Base-by-base conservation (phyloP, 768 basidiomycete genomes). In the Omphalotus guepiniiformis region DNA sequence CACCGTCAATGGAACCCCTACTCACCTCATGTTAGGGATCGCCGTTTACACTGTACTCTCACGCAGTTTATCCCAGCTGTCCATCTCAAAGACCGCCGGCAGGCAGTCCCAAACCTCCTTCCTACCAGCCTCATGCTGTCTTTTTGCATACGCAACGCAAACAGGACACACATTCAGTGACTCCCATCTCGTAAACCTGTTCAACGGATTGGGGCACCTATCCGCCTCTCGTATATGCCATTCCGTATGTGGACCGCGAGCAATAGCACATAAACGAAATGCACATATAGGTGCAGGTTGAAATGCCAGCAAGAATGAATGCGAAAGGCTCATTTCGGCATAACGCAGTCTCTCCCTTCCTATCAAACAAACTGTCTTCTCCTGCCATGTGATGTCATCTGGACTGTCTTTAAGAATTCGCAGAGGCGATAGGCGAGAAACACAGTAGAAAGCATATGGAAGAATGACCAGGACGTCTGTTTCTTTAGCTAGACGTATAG, bases 361-460 rank as follows among this genome's bases (percentile, higher is more conserved):
- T 4, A 71, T 63, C 39, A 74, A 63, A 47, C 64, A 64, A 26
- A 70, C 52, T 3, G 67, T 62, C 46, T 73, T 73, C 19, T 66
- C 62, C 34, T 61, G 53, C 71, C 71, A 73, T 2, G 66, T 62
- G 3, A 75, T 60, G 44, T 72, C 68, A 2, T 52, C 48, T 3
- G 66, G 49, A 3, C 67, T 55, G 37, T 69, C 63, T 21, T 65
- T 58, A 41, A 73, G 65, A 41, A 73, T 60, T 3, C 72, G 64
- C 11, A 63, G 59, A 25, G 68, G 61, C 11, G 64, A 60, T 50
- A 72, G 66, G 8, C 71, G 69, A 8, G 74, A 72, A 30, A 77
- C 60, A 57, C 73, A 73, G 58, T 79, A 78, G 55, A 68, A 77
- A 0, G 72, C 69, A 52, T 75, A 75, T 0, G 77, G 78, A 3